A percentile compares a stretch with the other conserved stretches of the same genome.
Conservation (phyloP, 2,329 filamentous ascomycete species). For the Pyricularia pennisetigena region DNA sequence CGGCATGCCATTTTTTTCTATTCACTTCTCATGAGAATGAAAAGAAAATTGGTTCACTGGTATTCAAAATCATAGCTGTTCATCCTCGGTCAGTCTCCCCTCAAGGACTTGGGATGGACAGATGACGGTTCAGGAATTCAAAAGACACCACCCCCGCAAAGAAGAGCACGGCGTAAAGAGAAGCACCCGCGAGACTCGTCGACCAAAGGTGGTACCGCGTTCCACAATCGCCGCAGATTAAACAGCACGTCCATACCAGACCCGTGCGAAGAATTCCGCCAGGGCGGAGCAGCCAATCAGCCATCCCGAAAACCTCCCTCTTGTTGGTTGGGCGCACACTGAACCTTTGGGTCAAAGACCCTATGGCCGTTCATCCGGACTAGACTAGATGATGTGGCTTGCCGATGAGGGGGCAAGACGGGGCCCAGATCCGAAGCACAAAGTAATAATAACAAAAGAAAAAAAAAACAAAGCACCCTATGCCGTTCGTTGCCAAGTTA, state of each 20-base stretch:
- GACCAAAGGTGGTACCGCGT: not conserved
- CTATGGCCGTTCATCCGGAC: not conserved
- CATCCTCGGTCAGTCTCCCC: not conserved
- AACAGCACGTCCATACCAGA: not conserved
- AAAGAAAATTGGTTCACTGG: not conserved
- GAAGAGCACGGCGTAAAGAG: not conserved
- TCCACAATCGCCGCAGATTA: not conserved
- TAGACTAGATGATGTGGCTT: not conserved
- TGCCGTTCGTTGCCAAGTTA: not conserved
- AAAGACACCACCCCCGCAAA: not conserved
- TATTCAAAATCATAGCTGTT: not conserved
- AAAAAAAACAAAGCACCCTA: not conserved
- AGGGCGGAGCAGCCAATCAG: not conserved
- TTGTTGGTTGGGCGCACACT: not conserved
- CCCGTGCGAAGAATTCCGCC: not conserved
- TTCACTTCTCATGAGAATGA: too few species aligned
- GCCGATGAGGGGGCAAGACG: not conserved
- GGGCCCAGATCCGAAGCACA: not conserved
- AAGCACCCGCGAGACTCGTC: not conserved
- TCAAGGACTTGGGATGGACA: not conserved
- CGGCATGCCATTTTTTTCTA: not conserved
- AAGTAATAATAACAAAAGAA: not conserved
- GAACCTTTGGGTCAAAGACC: not conserved
- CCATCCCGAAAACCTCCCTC: not conserved
- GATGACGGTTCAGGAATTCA: not conserved